A percentile compares a stretch with the other conserved stretches of the same genome.
Conservation (phyloP, 2,329 filamentous ascomycete species). For the Chaetomiaceae sp. region DNA sequence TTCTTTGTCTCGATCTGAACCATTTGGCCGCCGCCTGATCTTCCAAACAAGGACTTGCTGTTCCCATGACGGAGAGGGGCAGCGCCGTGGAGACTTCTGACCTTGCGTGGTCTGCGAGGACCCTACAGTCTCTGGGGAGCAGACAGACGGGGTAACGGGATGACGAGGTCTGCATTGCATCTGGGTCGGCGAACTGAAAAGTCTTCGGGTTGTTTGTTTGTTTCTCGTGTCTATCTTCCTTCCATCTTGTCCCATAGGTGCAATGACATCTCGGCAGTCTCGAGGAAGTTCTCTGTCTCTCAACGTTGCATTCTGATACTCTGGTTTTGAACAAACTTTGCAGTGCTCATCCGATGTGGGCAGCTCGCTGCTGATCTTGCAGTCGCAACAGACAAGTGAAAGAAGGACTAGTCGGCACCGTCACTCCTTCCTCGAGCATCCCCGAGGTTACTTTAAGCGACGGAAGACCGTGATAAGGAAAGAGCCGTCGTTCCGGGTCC, state of each 20-base stretch:
- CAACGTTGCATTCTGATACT: too few relatives aligned
- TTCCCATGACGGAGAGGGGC: conserved; percentile 1
- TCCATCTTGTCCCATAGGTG: conserved; percentile 2
- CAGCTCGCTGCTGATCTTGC: too few relatives aligned
- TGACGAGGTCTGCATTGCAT: conserved; percentile 49
- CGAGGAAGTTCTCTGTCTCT: neutral
- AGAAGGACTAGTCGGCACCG: too few relatives aligned
- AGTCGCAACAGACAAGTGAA: too few relatives aligned
- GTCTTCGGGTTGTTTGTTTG: conserved; percentile 25
- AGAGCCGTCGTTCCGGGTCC: too few relatives aligned
- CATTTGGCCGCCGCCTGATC: conserved; percentile 1
- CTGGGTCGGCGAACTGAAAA: conserved; percentile 40
- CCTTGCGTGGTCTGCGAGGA: conserved; percentile 39
- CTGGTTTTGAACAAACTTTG: too few relatives aligned
- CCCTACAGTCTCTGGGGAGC: conserved; percentile 29
- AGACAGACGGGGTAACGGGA: conserved; percentile 39
- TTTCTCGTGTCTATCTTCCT: neutral
- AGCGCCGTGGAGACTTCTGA: conserved; percentile 40
- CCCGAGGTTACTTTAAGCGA: too few relatives aligned
- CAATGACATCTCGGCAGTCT: conserved; percentile 9
- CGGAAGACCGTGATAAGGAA: too few relatives aligned
- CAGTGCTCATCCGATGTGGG: too few relatives aligned
- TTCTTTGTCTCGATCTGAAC: neutral
- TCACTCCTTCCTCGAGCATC: too few relatives aligned
- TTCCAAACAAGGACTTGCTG: conserved; percentile 6